Evolutionary conservation across 108 stramenopile genomes (phyloP).

Genomic region (Stephanodiscus triporus): DNA sequence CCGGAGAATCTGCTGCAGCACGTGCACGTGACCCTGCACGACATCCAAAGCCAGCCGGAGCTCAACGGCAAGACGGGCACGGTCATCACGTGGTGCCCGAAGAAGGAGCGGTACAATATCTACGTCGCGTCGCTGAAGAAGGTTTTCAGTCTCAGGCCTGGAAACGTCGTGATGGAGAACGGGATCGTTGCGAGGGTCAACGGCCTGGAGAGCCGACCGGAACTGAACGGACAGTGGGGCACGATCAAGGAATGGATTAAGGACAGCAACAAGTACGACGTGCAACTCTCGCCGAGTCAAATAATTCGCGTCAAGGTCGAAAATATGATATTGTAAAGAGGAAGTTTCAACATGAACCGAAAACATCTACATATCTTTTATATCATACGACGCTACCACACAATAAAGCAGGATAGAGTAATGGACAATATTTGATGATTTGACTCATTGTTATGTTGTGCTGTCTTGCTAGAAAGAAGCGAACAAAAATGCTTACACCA

Average conservation of each 20-base stretch:
- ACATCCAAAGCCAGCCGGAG: slow-evolving; percentile 77
- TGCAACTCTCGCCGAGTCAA: slow-evolving; percentile 77
- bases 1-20: slow-evolving; percentile 83
- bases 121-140: slow-evolving; percentile 70
- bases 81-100: slow-evolving; percentile 77
- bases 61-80: slow-evolving; percentile 81
- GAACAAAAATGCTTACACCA: not conserved
- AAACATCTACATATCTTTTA: no score
- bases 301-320: slow-evolving; percentile 83
- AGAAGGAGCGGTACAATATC: slow-evolving; percentile 80
- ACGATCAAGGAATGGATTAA: slow-evolving; percentile 80
- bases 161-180: slow-evolving; percentile 76
- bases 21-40: slow-evolving; percentile 80
- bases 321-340: slow-evolving; percentile 72
- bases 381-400: no score
- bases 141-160: slow-evolving; percentile 73
- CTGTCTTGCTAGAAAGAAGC: not conserved
- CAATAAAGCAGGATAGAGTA: not conserved
- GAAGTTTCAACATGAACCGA: no score
- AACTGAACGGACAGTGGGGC: slow-evolving; percentile 87
- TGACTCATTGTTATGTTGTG: not conserved
- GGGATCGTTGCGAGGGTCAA: slow-evolving; percentile 74
- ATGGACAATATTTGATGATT: not conserved
- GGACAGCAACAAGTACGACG: slow-evolving; percentile 79
- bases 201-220: slow-evolving; percentile 75